Evolutionary conservation across 495 filamentous ascomycete genomes (phyloP).

Genomic region (Xanthoparmelia taractica): DNA sequence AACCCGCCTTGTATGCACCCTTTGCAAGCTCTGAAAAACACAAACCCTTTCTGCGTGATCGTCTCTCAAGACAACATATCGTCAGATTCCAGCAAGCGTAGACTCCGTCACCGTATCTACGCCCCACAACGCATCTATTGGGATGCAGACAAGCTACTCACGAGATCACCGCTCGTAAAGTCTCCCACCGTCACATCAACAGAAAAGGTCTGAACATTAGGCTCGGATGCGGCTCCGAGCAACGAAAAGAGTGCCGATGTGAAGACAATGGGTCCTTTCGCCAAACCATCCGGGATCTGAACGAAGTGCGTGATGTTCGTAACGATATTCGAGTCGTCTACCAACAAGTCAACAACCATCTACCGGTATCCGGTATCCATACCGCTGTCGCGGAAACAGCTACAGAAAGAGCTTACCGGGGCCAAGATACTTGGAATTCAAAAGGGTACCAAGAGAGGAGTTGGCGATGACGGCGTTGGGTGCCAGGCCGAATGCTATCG

Average conservation of each 20-base stretch:
- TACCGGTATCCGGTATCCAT: background rate
- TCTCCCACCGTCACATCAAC: constrained; percentile 3
- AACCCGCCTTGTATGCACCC: background rate
- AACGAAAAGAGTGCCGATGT: background rate
- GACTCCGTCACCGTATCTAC: background rate
- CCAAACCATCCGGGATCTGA: background rate
- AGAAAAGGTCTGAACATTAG: background rate
- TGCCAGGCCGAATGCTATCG: background rate
- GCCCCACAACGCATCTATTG: background rate
- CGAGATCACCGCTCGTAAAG: background rate
- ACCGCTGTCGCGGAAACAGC: background rate
- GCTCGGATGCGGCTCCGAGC: background rate
- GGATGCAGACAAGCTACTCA: background rate
- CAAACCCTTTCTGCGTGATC: background rate
- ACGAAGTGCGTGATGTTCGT: constrained; percentile 4
- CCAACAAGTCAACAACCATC: background rate
- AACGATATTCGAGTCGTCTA: constrained; percentile 2
- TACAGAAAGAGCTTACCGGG: constrained; percentile 4
- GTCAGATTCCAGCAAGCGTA: background rate
- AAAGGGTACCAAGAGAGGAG: background rate
- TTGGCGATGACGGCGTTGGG: background rate
- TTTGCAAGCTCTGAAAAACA: background rate
- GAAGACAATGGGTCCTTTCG: background rate
- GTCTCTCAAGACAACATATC: background rate
- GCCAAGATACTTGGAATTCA: background rate